These are phyloP conservation scores for Schoenoplectus tabernaemontani DNA, from an alignment of 202 grass and related monocot genomes.

Conservation along the genomic window DNA sequence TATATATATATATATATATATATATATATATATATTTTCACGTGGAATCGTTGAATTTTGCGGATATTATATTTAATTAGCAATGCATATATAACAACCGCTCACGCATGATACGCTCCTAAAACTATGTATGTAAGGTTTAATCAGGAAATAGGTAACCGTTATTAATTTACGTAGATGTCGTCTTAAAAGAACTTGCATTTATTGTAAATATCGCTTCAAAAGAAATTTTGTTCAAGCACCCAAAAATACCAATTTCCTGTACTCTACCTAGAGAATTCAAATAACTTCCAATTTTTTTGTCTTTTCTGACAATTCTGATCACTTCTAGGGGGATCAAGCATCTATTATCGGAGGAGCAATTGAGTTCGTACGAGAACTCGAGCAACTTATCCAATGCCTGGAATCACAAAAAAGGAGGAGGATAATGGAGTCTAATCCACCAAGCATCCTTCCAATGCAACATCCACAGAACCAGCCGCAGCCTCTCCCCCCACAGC, in stretches of 20 bases:
- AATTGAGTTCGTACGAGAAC: constrained; percentile 89
- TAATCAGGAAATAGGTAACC: too few relatives aligned
- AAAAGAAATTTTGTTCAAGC: too few relatives aligned
- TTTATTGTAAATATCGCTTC: too few relatives aligned
- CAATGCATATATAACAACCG: neutral
- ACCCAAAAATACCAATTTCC: too few relatives aligned
- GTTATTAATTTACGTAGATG: neutral
- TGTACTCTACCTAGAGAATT: neutral
- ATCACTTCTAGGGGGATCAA: constrained; percentile 69
- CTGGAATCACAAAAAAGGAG: constrained; percentile 89
- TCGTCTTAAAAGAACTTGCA: neutral
- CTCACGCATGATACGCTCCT: neutral
- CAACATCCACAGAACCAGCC: constrained; percentile 27
- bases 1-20: too few relatives aligned
- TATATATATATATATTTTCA: neutral
- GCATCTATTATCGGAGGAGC: constrained; percentile 93
- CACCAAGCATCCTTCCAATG: constrained; percentile 14
- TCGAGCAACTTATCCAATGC: constrained; percentile 92
- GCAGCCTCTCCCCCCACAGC: constrained; percentile 1
- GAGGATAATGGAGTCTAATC: constrained; percentile 30
- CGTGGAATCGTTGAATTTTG: constrained; percentile 8
- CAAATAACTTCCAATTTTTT: too few relatives aligned
- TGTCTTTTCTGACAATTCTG: neutral
- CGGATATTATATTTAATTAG: neutral
- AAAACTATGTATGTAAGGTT: neutral